phyloP scores from a whole-genome alignment of 2,329 filamentous ascomycete species.

The Sporothrix protearum region DNA sequence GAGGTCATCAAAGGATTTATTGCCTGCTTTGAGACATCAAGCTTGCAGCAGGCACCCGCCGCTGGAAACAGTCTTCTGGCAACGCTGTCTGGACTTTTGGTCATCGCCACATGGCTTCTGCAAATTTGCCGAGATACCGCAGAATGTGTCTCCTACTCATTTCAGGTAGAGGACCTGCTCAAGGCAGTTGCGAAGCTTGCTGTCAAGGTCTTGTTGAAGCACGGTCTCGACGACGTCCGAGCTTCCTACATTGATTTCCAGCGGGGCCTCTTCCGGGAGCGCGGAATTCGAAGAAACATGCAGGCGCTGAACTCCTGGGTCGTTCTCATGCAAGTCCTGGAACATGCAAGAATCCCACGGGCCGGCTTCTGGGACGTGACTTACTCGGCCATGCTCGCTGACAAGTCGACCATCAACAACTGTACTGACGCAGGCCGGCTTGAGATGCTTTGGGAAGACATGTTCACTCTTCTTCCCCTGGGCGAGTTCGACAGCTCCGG shows the following conservation, averaged over 20 bases:
- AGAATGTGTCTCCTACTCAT: slow-evolving; percentile 36
- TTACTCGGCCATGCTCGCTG: slow-evolving; percentile 42
- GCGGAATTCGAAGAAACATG: slow-evolving; percentile 50
- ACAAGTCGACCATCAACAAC: slow-evolving; percentile 33
- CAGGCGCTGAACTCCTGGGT: slow-evolving; percentile 55
- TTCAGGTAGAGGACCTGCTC: slow-evolving; percentile 50
- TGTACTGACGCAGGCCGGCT: slow-evolving; percentile 46
- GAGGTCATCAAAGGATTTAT: slow-evolving; percentile 45
- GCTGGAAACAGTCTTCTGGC: slow-evolving; percentile 29
- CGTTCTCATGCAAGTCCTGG: slow-evolving; percentile 52
- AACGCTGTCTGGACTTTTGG: slow-evolving; percentile 37
- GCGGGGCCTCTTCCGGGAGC: slow-evolving; percentile 44
- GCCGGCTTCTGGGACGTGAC: slow-evolving; percentile 60
- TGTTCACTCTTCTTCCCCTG: slow-evolving; percentile 61
- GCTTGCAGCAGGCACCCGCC: slow-evolving; percentile 3
- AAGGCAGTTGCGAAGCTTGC: slow-evolving; percentile 41
- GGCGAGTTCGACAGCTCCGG: slow-evolving; percentile 57
- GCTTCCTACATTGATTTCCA: slow-evolving; percentile 49
- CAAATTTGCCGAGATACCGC: slow-evolving; percentile 42
- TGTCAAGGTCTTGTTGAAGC: slow-evolving; percentile 41
- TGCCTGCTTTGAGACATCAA: slow-evolving; percentile 33
- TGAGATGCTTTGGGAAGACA: slow-evolving; percentile 55
- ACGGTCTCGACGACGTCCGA: slow-evolving; percentile 44
- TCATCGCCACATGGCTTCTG: slow-evolving; percentile 41
- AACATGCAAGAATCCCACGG: slow-evolving; percentile 48